Conservation (phyloP, 345 rosid genomes). For the Eucalyptus erythrocorys region DNA sequence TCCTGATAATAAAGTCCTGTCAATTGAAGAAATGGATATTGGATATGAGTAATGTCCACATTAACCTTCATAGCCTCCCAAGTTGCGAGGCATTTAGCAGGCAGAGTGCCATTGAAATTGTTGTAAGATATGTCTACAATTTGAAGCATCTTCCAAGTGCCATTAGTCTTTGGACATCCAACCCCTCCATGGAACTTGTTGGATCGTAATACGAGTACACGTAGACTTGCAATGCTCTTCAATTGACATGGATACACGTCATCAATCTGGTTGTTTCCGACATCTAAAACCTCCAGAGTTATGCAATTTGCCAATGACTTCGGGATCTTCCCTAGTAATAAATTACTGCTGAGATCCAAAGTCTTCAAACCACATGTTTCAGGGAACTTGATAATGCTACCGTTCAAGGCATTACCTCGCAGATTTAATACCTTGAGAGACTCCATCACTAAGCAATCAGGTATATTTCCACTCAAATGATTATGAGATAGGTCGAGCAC, state of each 20-base stretch:
- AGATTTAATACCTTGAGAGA: constrained; percentile 1
- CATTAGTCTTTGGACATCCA: background rate
- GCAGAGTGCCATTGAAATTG: background rate
- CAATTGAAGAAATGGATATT: background rate
- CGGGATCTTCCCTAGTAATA: constrained; percentile 9
- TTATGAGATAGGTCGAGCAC: constrained; percentile 1
- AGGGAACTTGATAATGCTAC: background rate
- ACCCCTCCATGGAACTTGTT: constrained; percentile 14
- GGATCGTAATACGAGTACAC: constrained; percentile 15
- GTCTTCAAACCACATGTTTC: constrained; percentile 5
- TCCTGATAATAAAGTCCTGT: background rate
- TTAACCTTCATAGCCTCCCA: background rate
- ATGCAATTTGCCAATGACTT: constrained; percentile 11
- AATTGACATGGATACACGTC: constrained; percentile 21
- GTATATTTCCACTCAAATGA: rapidly evolving
- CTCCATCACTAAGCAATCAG: background rate
- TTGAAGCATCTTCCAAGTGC: constrained; percentile 20
- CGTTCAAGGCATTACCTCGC: background rate
- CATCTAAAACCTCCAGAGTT: constrained; percentile 15
- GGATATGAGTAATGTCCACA: background rate
- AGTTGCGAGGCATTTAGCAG: background rate
- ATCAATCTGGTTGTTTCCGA: constrained; percentile 15
- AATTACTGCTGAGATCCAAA: constrained; percentile 19
- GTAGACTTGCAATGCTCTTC: constrained; percentile 8
- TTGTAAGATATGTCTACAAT: constrained; percentile 35